Base-by-base conservation (phyloP, 2,329 filamentous ascomycete species). In the Diplodia intermedia region DNA sequence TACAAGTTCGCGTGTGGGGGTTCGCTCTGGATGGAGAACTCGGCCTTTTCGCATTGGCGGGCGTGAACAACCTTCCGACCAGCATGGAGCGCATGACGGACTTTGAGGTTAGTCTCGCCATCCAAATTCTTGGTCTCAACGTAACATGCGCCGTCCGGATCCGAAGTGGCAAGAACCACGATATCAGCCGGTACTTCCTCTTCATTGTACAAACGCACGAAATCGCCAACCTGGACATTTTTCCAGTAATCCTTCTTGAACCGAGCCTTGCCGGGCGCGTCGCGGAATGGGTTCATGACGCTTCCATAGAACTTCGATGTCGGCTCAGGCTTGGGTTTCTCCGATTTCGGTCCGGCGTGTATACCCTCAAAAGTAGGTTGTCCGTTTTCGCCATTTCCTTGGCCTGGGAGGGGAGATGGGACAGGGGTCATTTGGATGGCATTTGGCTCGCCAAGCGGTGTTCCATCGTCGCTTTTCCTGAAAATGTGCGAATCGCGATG, bases 81-180 rank as follows among this genome's bases (percentile, higher is more conserved):
- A 75, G 92, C 95, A 71, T 94, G 91, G 52, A 99, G 85, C 23
- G 95, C 93, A 75, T 94, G 92, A 69, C 95, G 91, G 70, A 97
- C 93, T 80, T 99, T 99, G 70, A 99, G 82, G 75, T 99, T 99
- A 2, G 95, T 99, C 81, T 99, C 95, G 62, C 95, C 95, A 75
- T 99, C 95, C 83, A 99, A 79, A 77, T 97, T 98, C 83, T 98
- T 99, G 2, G 95, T 99, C 80, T 99, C 95, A 26, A 99, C 91
- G 74, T 97, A 99, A 80, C 95, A 99, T 47, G 92, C 92, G 62
- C 95, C 95, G 73, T 99, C 95, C 0, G 91, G 86, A 73, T 98
- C 95, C 2, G 95, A 97, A 0, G 95, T 98, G 2, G 95, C 92
- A 29, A 99, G 82, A 53, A 99, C 91, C 57, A 98, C 90, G 56